These are phyloP conservation scores for Kalanchoe fedtschenkoi DNA, from an alignment of 164 flowering plant species.

Conservation along the genomic window DNA sequence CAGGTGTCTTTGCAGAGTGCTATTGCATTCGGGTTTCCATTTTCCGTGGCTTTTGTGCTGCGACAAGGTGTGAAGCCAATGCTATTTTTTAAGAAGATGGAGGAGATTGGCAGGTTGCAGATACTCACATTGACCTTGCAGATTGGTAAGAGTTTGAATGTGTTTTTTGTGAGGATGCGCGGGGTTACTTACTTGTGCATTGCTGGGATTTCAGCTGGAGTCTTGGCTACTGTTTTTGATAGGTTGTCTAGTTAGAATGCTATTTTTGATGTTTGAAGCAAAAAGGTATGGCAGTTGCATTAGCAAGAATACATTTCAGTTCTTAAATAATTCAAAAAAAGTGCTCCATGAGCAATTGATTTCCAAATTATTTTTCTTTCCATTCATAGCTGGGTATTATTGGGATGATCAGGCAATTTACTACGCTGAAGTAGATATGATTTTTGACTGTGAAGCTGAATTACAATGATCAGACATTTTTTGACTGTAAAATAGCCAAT, in stretches of 20 bases:
- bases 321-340: neutral
- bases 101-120: constrained; percentile 81
- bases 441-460: no score
- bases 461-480: no score
- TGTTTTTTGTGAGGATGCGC: constrained; percentile 44
- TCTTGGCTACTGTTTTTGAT: constrained; percentile 21
- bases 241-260: neutral
- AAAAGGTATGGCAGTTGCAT: neutral
- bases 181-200: constrained; percentile 39
- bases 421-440: no score
- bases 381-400: no score
- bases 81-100: constrained; percentile 81
- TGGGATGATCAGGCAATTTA: neutral
- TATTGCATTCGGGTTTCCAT: constrained; percentile 67
- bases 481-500: no score
- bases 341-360: neutral
- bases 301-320: neutral
- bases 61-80: constrained; percentile 58
- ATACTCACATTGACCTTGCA: constrained; percentile 69
- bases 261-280: neutral
- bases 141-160: constrained; percentile 55
- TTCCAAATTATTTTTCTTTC: neutral
- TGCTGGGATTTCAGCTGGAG: constrained; percentile 38
- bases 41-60: constrained; percentile 62
- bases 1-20: constrained; percentile 48